These are phyloP conservation scores for Trichodelitschia bisporula DNA, from an alignment of 495 filamentous ascomycete species.

Conservation along the genomic window DNA sequence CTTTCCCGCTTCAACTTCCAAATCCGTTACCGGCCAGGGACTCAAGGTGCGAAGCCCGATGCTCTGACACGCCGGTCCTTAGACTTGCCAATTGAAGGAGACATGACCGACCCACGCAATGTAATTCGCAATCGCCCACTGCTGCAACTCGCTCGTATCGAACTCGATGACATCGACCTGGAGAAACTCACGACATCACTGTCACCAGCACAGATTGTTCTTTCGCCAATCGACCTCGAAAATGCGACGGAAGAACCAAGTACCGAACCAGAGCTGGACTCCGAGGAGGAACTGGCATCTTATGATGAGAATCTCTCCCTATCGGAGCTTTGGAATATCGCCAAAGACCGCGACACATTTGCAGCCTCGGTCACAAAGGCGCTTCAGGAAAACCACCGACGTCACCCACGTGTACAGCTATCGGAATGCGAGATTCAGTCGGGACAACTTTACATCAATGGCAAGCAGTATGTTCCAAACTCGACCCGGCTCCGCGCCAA, in stretches of 20 bases:
- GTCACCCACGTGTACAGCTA: no score
- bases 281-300: background rate
- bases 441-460: no score
- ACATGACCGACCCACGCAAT: background rate
- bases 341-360: background rate
- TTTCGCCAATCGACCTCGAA: background rate
- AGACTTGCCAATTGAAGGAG: conserved; percentile 1
- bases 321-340: background rate
- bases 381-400: no score
- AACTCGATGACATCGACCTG: background rate
- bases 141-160: background rate
- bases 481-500: background rate
- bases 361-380: no score
- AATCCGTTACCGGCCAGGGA: conserved; percentile 8
- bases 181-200: no score
- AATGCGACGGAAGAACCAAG: background rate
- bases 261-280: background rate
- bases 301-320: background rate
- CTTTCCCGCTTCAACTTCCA: conserved; percentile 8
- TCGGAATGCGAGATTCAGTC: no score
- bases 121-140: background rate
- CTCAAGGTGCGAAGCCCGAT: conserved; percentile 5
- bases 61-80: conserved; percentile 5
- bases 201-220: no score
- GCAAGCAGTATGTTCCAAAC: background rate